phyloP scores from a whole-genome alignment of 306 rosid genomes.

The Cucumis hystrix region DNA sequence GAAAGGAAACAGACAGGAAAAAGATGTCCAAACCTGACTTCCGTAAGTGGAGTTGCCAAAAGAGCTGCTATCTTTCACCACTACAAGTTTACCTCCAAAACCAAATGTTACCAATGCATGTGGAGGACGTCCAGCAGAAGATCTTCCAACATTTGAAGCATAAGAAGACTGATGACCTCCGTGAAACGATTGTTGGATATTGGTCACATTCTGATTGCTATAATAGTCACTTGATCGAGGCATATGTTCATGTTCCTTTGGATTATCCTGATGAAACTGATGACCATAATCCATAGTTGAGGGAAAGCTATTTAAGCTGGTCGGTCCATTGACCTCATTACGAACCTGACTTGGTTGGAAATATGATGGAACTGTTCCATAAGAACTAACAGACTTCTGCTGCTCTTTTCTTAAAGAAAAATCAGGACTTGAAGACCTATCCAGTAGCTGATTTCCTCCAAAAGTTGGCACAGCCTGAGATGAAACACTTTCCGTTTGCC shows the following conservation, averaged over 20 bases:
- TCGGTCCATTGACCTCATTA: conserved; percentile 32
- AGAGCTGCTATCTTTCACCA: conserved; percentile 53
- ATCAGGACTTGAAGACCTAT: conserved; percentile 31
- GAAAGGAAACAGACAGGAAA: conserved; percentile 5
- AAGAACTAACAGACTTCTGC: conserved; percentile 33
- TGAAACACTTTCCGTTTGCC: conserved; percentile 20
- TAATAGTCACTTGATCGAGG: conserved; percentile 31
- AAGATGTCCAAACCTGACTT: conserved; percentile 50
- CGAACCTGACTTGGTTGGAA: conserved; percentile 33
- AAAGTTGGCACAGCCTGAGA: conserved; percentile 17
- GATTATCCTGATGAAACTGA: conserved; percentile 35
- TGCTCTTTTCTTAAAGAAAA: conserved; percentile 26
- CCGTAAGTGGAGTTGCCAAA: conserved; percentile 39
- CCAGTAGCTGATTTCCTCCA: conserved; percentile 34
- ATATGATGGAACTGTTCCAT: conserved; percentile 34
- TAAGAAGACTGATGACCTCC: conserved; percentile 37
- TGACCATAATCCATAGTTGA: conserved; percentile 29
- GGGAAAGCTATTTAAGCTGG: conserved; percentile 27
- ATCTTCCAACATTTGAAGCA: conserved; percentile 47
- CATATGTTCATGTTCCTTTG: conserved; percentile 25
- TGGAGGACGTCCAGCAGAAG: conserved; percentile 85
- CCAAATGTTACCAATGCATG: conserved; percentile 83
- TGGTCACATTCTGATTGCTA: conserved; percentile 32
- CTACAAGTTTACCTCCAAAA: conserved; percentile 87
- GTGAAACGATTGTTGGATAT: conserved; percentile 39